Percentiles rank a stretch among this genome's conserved stretches.
phyloP scores from a whole-genome alignment of 2,329 filamentous ascomycete genomes.

The Domatiomyces catenatus region DNA sequence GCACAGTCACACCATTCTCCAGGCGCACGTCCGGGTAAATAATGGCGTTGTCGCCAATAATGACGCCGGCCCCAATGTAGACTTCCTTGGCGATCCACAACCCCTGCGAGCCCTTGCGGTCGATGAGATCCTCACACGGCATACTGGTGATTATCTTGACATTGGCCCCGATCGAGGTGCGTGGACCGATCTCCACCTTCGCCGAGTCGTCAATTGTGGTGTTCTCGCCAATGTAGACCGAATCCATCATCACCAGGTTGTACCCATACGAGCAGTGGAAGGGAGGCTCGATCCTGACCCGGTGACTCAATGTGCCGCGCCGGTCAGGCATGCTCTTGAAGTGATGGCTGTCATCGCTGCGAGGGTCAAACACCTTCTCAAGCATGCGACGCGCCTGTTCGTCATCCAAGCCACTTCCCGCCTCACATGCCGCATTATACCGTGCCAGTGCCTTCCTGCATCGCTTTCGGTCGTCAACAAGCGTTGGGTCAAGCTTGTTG shows the following conservation, averaged over 20 bases:
- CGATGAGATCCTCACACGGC: conserved; percentile 55
- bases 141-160: conserved; percentile 73
- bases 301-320: conserved; percentile 49
- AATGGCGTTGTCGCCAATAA: conserved; percentile 46
- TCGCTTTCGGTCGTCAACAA: conserved; percentile 68
- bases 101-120: conserved; percentile 58
- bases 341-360: conserved; percentile 53
- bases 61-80: conserved; percentile 58
- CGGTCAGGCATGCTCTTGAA: conserved; percentile 33
- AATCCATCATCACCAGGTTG: conserved; percentile 75
- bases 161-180: conserved; percentile 56
- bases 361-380: conserved; percentile 56
- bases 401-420: conserved; percentile 52
- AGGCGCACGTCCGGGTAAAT: conserved; percentile 37
- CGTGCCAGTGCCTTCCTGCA: conserved; percentile 68
- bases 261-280: conserved; percentile 94
- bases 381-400: conserved; percentile 19
- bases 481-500: conserved; percentile 59
- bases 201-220: conserved; percentile 81
- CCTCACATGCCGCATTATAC: conserved; percentile 64
- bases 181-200: conserved; percentile 62
- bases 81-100: conserved; percentile 56
- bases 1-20: conserved; percentile 28
- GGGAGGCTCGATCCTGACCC: conserved; percentile 67
- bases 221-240: conserved; percentile 67